Evolutionary conservation across 441 rosid genomes (phyloP).

Genomic region (Melastoma candidum): DNA sequence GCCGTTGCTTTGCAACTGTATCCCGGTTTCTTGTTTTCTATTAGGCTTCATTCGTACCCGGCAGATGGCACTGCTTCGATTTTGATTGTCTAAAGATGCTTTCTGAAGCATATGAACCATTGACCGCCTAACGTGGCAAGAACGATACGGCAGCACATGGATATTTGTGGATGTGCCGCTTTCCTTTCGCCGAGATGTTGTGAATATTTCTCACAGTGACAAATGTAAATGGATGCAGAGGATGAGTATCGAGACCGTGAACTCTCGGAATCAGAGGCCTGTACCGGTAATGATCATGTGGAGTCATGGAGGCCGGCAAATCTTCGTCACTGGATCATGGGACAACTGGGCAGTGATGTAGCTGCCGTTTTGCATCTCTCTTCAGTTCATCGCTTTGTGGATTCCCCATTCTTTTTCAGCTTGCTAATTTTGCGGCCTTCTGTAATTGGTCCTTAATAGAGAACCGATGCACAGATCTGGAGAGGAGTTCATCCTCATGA

Average conservation of each 20-base stretch:
- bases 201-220: slow-evolving; percentile 9
- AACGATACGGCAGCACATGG: too few species aligned
- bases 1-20: slow-evolving; percentile 11
- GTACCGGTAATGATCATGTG: slow-evolving; percentile 38
- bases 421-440: not conserved
- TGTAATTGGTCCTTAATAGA: slow-evolving; percentile 19
- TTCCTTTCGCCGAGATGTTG: too few species aligned
- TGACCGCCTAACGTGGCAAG: too few species aligned
- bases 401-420: slow-evolving; percentile 1
- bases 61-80: too few species aligned
- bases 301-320: slow-evolving; percentile 47
- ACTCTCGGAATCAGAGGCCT: slow-evolving; percentile 14
- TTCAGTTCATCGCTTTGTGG: slow-evolving; percentile 3
- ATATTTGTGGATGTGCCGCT: too few species aligned
- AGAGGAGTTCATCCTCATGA: slow-evolving; percentile 36
- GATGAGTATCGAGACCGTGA: slow-evolving; percentile 12
- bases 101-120: too few species aligned
- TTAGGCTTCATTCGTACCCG: too few species aligned
- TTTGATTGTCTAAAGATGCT: too few species aligned
- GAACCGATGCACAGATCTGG: slow-evolving; percentile 36
- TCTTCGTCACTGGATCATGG: slow-evolving; percentile 56
- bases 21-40: not conserved
- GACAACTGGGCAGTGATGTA: slow-evolving; percentile 44
- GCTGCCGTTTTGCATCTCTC: slow-evolving; percentile 6
- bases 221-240: slow-evolving; percentile 7